Base-by-base conservation (phyloP, 306 rosid genomes). In the Aeschynomene evenia region DNA sequence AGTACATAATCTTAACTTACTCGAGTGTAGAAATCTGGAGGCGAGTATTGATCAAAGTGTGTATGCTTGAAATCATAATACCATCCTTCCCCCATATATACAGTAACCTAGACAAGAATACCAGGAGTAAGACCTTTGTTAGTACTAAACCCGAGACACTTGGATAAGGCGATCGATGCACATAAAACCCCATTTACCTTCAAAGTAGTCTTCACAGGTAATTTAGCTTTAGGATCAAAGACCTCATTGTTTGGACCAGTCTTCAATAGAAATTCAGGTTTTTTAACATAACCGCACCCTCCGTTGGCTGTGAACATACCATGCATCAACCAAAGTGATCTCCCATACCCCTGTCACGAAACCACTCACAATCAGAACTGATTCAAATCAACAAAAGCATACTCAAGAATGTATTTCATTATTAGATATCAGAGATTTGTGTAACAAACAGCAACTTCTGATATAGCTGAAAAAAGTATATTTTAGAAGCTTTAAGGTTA, bases 71-170 rank as follows among this genome's bases (percentile, higher is more conserved):
- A 95, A 83, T 95, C 99, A 62, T 83, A 73, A 66, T 82, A 86
- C 99, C 99, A 95, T 69, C 99, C 99, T 89, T 95, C 97, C 10
- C 99, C 99, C 97, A 95, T 87, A 46, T 78, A 89, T 16, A 95
- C 83, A 68, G 91, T 91, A 71, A 88, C 97, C 99, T 94, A 67
- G 19, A 57, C 42, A 56, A 65, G 12, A 71, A 70, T 57, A 74
- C 78, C 18, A 45, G n/a, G 63, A 81, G 42, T 42, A 42, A 51
- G 46, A 72, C 13, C 6, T 42, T 48, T 66, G 81, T 76, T 11
- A 66, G 69, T 69, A 71, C 20, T 19, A 33, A 66, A 63, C 36
- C 22, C 56, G 19, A 34, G 21, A 58, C 62, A 24, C 26, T 34
- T 24, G 33, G 51, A 74, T 5, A 36, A 24, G 28, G 74, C 26